Evolutionary conservation across 768 basidiomycete genomes (phyloP).

Genomic region (Coprinopsis sp.): DNA sequence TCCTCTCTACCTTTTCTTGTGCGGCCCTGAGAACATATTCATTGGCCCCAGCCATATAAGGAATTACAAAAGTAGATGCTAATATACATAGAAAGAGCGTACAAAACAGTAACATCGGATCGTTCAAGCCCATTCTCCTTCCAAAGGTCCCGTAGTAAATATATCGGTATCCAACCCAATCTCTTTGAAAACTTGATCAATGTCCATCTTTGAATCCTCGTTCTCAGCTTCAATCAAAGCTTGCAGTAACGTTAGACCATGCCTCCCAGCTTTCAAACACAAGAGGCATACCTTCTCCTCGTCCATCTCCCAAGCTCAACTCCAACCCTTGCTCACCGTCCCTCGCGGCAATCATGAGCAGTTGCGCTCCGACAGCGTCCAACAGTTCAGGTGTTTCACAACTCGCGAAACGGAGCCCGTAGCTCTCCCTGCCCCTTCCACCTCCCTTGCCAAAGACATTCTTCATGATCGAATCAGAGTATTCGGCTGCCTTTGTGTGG

Average conservation of each 20-base stretch:
- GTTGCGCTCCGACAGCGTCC: constrained; percentile 49
- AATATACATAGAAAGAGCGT: no score
- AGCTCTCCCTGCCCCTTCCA: constrained; percentile 37
- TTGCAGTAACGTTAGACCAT: constrained; percentile 15
- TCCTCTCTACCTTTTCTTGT: no score
- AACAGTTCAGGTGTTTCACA: constrained; percentile 49
- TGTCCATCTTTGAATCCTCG: constrained; percentile 32
- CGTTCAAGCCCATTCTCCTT: constrained; percentile 46
- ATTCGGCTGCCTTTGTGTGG: constrained; percentile 34
- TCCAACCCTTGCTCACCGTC: constrained; percentile 45
- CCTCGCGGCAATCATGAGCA: constrained; percentile 51
- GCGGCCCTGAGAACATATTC: no score
- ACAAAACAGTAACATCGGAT: no score
- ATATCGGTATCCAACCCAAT: constrained; percentile 36
- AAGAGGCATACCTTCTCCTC: constrained; percentile 42
- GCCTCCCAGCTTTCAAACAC: not conserved
- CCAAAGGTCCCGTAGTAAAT: constrained; percentile 42
- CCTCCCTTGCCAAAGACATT: constrained; percentile 40
- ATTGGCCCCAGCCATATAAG: no score
- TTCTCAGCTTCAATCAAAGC: constrained; percentile 36
- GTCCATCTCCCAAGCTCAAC: constrained; percentile 44
- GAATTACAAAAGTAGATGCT: no score
- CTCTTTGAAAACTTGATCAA: constrained; percentile 43
- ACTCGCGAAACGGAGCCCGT: constrained; percentile 47
- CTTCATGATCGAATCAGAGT: constrained; percentile 43